phyloP scores from a whole-genome alignment of 805 yeast genomes.

The Nakazawaea sp. region DNA sequence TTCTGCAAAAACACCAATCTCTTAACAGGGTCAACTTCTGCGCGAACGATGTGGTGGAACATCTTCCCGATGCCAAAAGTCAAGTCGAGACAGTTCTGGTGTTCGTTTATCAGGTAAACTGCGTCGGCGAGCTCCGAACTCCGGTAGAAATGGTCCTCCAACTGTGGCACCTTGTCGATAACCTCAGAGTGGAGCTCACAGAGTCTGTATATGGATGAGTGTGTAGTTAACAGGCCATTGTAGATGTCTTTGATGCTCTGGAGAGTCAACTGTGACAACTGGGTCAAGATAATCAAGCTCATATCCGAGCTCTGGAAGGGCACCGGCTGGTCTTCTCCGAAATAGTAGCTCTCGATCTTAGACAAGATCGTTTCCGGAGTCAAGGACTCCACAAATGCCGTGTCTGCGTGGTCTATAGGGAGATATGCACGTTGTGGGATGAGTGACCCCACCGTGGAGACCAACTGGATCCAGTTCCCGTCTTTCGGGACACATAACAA shows the following conservation, averaged over 20 bases:
- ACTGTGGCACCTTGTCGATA: slow-evolving; percentile 40
- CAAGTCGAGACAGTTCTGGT: slow-evolving; percentile 13
- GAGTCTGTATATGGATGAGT: slow-evolving; percentile 21
- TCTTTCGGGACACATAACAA: slow-evolving; percentile 24
- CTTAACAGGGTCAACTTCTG: slow-evolving; percentile 17
- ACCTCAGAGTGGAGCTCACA: slow-evolving; percentile 29
- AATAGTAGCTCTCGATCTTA: slow-evolving; percentile 28
- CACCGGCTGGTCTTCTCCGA: slow-evolving; percentile 11
- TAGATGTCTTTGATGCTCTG: slow-evolving; percentile 13
- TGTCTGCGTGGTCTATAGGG: slow-evolving; percentile 40
- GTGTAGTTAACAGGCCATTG: slow-evolving; percentile 11
- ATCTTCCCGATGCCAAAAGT: slow-evolving; percentile 39
- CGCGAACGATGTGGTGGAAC: slow-evolving; percentile 27
- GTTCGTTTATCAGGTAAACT: neutral
- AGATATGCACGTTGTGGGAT: slow-evolving; percentile 61
- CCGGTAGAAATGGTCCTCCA: slow-evolving; percentile 10
- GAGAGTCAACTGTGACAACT: slow-evolving; percentile 20
- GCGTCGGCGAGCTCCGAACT: neutral
- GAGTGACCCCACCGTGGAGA: slow-evolving; percentile 36
- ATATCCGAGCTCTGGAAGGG: slow-evolving; percentile 40
- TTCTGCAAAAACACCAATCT: slow-evolving; percentile 32
- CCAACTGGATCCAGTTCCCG: slow-evolving; percentile 31
- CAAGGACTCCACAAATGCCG: slow-evolving; percentile 12
- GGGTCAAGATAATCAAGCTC: slow-evolving; percentile 30
- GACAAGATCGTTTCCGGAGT: slow-evolving; percentile 15